These are phyloP conservation scores for Musa acuminata DNA, from an alignment of 176 grass and related monocot species.

Conservation along the genomic window DNA sequence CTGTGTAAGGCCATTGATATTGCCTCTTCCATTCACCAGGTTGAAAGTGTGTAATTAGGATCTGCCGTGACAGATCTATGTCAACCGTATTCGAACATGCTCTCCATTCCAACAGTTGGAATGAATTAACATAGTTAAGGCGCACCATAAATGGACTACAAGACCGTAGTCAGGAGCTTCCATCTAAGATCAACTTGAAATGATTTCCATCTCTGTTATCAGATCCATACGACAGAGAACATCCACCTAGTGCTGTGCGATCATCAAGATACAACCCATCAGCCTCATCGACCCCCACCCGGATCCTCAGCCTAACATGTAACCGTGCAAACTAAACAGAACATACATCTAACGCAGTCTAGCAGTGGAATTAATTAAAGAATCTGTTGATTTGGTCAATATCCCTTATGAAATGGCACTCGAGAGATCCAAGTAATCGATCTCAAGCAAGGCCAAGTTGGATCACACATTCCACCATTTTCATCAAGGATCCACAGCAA, in stretches of 20 bases:
- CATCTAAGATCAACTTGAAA: not conserved
- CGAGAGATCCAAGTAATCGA: slow-evolving; percentile 1
- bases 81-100: too few species aligned
- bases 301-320: not conserved
- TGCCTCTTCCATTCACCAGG: not conserved
- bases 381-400: slow-evolving; percentile 1
- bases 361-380: not conserved
- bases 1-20: not conserved
- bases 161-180: not conserved
- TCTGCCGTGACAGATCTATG: not conserved
- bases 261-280: not conserved
- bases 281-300: not conserved
- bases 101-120: too few species aligned
- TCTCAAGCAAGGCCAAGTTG: not conserved
- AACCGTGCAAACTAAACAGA: not conserved
- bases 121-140: not conserved
- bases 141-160: not conserved
- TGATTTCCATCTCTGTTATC: not conserved
- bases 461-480: not conserved
- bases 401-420: not conserved
- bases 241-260: not conserved
- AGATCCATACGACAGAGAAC: not conserved
- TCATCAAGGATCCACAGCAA: not conserved
- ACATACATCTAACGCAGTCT: not conserved
- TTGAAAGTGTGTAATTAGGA: not conserved